A percentile compares a stretch with the other conserved stretches of the same genome.
phyloP scores from a whole-genome alignment of 345 rosid genomes.

The Zanthoxylum bungeanum region DNA sequence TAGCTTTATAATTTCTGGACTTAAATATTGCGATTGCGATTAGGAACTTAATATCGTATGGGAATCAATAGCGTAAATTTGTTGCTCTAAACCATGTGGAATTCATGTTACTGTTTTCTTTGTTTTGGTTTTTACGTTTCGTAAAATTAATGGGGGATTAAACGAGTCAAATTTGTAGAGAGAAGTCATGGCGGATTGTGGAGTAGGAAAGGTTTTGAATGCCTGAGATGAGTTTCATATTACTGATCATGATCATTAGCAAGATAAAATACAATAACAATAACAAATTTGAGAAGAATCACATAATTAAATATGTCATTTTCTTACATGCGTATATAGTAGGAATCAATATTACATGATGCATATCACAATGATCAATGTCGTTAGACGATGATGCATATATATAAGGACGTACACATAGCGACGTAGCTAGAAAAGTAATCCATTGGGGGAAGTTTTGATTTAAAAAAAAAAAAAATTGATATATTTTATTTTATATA shows the following conservation, averaged over 20 bases:
- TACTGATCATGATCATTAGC: neutral
- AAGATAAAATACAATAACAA: too few species aligned
- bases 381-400: too few species aligned
- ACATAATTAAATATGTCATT: too few species aligned
- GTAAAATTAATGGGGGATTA: neutral
- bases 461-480: too few species aligned
- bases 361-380: too few species aligned
- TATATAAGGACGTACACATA: too few species aligned
- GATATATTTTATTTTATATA: too few species aligned
- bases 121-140: neutral
- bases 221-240: neutral
- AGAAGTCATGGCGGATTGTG: neutral
- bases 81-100: neutral
- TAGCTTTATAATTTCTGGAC: neutral
- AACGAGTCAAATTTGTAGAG: neutral
- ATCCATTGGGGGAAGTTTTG: too few species aligned
- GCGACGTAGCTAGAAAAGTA: too few species aligned
- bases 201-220: neutral
- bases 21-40: neutral
- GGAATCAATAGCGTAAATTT: neutral
- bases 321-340: too few species aligned
- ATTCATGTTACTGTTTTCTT: neutral
- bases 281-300: too few species aligned
- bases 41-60: neutral
- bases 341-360: too few species aligned